These are phyloP conservation scores for Aegilops tauschii DNA, from an alignment of 176 grass and related monocot species.

Conservation along the genomic window DNA sequence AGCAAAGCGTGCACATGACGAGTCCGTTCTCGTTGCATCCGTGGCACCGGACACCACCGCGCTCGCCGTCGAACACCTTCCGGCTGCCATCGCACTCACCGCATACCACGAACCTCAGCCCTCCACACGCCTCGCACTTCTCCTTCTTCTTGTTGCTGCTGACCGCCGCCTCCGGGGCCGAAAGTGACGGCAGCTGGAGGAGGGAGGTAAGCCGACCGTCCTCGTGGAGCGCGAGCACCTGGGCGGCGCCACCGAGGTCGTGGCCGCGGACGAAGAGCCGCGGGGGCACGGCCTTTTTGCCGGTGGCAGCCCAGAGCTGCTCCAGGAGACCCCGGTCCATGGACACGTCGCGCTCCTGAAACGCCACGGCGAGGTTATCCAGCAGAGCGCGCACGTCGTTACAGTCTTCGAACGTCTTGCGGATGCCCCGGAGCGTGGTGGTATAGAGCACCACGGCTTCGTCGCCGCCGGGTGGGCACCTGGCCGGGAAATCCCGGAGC, in stretches of 20 bases:
- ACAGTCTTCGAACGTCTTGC: slow-evolving; percentile 82
- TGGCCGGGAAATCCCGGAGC: slow-evolving; percentile 35
- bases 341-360: slow-evolving; percentile 82
- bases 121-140: slow-evolving; percentile 49
- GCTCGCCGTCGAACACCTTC: slow-evolving; percentile 49
- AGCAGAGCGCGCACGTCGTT: slow-evolving; percentile 49
- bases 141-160: not conserved
- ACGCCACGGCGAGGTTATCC: slow-evolving; percentile 51
- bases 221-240: slow-evolving; percentile 68
- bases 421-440: slow-evolving; percentile 67
- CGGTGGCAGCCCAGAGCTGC: slow-evolving; percentile 52
- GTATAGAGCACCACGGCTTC: slow-evolving; percentile 59
- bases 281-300: slow-evolving; percentile 54
- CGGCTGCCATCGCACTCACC: slow-evolving; percentile 60
- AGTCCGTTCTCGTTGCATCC: slow-evolving; percentile 84
- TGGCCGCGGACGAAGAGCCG: slow-evolving; percentile 69
- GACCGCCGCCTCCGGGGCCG: not conserved
- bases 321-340: slow-evolving; percentile 77
- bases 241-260: slow-evolving; percentile 55
- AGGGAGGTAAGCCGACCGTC: slow-evolving; percentile 55
- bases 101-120: slow-evolving; percentile 55
- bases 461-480: slow-evolving; percentile 53
- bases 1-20: slow-evolving; percentile 52
- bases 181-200: slow-evolving; percentile 32
- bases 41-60: slow-evolving; percentile 34